Evolutionary conservation across 2,329 filamentous ascomycete species (phyloP).

Genomic region (Pseudogymnoascus sp.): DNA sequence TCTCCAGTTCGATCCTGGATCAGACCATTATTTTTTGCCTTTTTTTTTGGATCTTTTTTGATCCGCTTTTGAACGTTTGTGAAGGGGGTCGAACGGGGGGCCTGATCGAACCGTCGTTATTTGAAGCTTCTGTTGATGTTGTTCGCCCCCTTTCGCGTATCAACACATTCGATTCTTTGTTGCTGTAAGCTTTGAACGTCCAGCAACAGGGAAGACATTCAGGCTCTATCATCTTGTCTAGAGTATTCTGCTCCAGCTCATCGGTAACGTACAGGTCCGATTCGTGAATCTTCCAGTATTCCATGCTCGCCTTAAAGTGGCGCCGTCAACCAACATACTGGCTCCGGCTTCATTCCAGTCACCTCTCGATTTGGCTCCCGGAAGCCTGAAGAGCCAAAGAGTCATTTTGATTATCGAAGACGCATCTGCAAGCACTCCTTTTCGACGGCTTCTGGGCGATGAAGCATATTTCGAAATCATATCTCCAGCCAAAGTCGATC

Average conservation of each 20-base stretch:
- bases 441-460: background rate
- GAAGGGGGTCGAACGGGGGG: background rate
- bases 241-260: background rate
- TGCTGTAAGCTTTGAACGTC: background rate
- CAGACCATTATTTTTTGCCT: background rate
- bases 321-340: background rate
- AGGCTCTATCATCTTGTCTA: background rate
- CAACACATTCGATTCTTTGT: background rate
- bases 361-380: background rate
- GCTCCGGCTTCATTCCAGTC: background rate
- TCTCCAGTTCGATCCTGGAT: constrained; percentile 1
- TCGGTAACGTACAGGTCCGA: background rate
- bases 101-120: background rate
- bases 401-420: background rate
- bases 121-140: background rate
- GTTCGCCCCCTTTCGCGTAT: background rate
- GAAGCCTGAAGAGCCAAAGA: background rate
- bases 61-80: background rate
- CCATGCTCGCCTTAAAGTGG: background rate
- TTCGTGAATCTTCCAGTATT: background rate
- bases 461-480: background rate
- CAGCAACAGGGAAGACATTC: background rate
- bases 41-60: background rate
- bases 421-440: background rate
- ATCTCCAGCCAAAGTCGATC: background rate